Percentiles rank a stretch among this genome's conserved stretches.
These are phyloP conservation scores for Bruguiera sexangula DNA, from an alignment of 345 rosid genomes.

Conservation along the genomic window DNA sequence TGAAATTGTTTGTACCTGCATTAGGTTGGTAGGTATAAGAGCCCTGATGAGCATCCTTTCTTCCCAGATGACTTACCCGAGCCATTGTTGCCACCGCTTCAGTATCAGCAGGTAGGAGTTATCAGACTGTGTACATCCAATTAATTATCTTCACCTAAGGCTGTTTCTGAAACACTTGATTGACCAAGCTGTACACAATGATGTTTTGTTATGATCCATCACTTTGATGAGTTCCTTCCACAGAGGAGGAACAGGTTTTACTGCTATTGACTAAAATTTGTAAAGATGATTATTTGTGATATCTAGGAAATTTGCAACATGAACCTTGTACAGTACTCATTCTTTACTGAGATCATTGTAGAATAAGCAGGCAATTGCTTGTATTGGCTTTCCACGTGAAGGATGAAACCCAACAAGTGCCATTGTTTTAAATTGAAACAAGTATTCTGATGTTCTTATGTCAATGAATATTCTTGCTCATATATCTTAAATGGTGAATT, in stretches of 20 bases:
- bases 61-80: slow-evolving; percentile 68
- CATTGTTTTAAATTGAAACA: neutral
- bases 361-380: slow-evolving; percentile 3
- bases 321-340: neutral
- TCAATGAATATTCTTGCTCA: too few relatives aligned
- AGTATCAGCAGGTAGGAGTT: slow-evolving; percentile 57
- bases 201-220: neutral
- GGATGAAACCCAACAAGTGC: neutral
- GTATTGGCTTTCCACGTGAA: neutral
- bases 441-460: too few relatives aligned
- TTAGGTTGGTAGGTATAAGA: slow-evolving; percentile 80
- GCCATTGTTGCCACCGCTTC: slow-evolving; percentile 74
- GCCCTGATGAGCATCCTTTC: slow-evolving; percentile 94
- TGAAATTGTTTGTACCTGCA: slow-evolving; percentile 2
- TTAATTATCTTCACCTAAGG: neutral
- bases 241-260: neutral
- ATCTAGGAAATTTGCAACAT: neutral
- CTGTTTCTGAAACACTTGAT: neutral
- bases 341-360: neutral
- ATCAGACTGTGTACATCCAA: neutral
- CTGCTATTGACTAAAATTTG: neutral
- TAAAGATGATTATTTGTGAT: neutral
- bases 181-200: neutral
- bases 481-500: too few relatives aligned
- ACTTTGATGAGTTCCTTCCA: neutral